phyloP scores from a whole-genome alignment of 768 basidiomycete species.

The Trametes punicea region DNA sequence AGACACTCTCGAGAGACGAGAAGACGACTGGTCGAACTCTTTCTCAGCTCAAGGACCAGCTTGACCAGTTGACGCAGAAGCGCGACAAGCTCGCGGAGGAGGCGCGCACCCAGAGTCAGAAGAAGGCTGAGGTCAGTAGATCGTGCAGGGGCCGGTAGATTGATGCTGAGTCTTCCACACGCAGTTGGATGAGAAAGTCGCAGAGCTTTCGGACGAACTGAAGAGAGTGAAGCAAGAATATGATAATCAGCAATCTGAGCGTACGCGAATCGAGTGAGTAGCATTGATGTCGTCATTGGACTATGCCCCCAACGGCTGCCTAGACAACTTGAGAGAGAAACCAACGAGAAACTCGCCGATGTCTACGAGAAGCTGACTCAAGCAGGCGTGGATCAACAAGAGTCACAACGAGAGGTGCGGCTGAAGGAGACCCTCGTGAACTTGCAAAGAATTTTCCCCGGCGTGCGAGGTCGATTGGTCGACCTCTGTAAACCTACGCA shows the following conservation, averaged over 20 bases:
- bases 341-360: conserved; percentile 86
- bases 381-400: conserved; percentile 84
- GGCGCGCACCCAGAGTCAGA: conserved; percentile 41
- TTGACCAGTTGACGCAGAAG: conserved; percentile 61
- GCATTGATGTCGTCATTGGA: background rate
- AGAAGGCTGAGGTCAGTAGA: conserved; percentile 54
- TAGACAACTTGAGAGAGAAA: conserved; percentile 87
- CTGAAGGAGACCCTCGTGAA: conserved; percentile 83
- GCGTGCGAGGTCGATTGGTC: conserved; percentile 88
- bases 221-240: conserved; percentile 68
- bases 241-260: conserved; percentile 83
- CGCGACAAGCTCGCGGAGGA: conserved; percentile 57
- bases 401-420: conserved; percentile 78
- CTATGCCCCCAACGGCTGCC: background rate
- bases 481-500: conserved; percentile 95
- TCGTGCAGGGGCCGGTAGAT: background rate
- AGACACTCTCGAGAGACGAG: conserved; percentile 77
- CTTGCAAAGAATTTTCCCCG: conserved; percentile 88
- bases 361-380: conserved; percentile 82
- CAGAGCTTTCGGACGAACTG: conserved; percentile 57
- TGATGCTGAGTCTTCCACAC: background rate
- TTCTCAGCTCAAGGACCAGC: conserved; percentile 62
- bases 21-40: conserved; percentile 68
- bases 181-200: conserved; percentile 61
- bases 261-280: conserved; percentile 70